Evolutionary conservation across 2,329 filamentous ascomycete genomes (phyloP).

Genomic region (Keithomyces neogunnii): DNA sequence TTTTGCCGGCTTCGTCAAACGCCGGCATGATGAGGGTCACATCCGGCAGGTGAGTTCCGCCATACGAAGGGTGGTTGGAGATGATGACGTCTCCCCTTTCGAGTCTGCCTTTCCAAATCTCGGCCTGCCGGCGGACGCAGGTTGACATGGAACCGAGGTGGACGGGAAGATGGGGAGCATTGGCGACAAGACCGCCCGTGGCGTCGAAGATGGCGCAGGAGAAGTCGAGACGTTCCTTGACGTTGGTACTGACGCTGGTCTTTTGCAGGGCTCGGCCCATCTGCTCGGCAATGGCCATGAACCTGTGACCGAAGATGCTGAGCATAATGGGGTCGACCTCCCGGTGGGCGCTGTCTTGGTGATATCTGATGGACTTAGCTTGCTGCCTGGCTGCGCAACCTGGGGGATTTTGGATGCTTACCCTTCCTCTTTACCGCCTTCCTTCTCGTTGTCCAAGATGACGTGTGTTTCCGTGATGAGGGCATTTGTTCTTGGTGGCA

Average conservation of each 20-base stretch:
- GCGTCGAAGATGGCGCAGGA: constrained; percentile 75
- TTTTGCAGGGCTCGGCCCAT: constrained; percentile 77
- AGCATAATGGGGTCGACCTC: constrained; percentile 67
- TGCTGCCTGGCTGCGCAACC: background rate
- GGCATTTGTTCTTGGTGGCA: constrained; percentile 70
- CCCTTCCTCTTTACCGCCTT: constrained; percentile 28
- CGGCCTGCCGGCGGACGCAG: constrained; percentile 67
- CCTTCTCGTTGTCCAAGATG: constrained; percentile 70
- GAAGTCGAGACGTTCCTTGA: constrained; percentile 76
- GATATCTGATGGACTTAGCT: constrained; percentile 11
- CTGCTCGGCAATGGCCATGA: constrained; percentile 81
- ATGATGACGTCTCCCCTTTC: constrained; percentile 75
- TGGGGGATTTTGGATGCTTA: background rate
- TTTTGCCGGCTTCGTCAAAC: constrained; percentile 54
- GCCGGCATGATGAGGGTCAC: constrained; percentile 75
- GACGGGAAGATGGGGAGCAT: constrained; percentile 72
- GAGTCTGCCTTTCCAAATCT: constrained; percentile 71
- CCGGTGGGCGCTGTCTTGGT: constrained; percentile 12
- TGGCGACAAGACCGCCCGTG: constrained; percentile 67
- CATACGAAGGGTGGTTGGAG: constrained; percentile 76
- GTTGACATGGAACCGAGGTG: constrained; percentile 79
- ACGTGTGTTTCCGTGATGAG: constrained; percentile 79
- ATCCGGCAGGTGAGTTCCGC: constrained; percentile 75
- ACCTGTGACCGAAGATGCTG: constrained; percentile 72
- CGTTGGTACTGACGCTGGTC: constrained; percentile 72